These are phyloP conservation scores for Globisporangium iwayamae DNA, from an alignment of 352 stramenopile genomes.

Conservation along the genomic window DNA sequence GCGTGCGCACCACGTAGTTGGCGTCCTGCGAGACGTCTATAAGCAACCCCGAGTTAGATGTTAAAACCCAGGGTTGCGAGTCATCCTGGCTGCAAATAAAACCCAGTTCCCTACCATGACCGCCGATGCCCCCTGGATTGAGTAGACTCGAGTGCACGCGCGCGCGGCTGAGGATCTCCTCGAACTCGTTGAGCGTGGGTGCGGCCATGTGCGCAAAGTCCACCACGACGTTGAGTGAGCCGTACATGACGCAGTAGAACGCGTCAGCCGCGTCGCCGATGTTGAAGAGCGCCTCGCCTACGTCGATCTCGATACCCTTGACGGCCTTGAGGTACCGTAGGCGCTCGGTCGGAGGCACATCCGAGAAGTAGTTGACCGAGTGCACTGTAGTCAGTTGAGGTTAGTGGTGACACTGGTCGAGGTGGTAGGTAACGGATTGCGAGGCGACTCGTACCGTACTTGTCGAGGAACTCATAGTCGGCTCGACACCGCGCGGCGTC, in stretches of 20 bases:
- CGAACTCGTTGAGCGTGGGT: conserved; percentile 65
- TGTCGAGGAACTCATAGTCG: conserved; percentile 70
- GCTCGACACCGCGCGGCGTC: conserved; percentile 35
- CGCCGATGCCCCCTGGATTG: conserved; percentile 38
- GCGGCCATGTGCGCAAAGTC: conserved; percentile 65
- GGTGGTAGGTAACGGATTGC: neutral
- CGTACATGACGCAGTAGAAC: conserved; percentile 79
- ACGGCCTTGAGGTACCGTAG: conserved; percentile 57
- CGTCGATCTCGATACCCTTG: conserved; percentile 60
- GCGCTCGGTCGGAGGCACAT: conserved; percentile 47
- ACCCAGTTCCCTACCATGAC: conserved; percentile 22
- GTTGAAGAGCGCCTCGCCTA: conserved; percentile 62
- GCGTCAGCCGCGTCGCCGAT: conserved; percentile 66
- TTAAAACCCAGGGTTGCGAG: neutral
- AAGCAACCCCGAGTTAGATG: neutral
- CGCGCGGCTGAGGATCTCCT: conserved; percentile 67
- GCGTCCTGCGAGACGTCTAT: conserved; percentile 27
- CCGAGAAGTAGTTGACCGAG: conserved; percentile 59
- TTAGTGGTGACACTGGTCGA: neutral
- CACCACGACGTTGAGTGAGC: conserved; percentile 67
- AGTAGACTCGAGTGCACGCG: conserved; percentile 66
- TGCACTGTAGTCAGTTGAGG: conserved; percentile 30
- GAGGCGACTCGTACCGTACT: conserved; percentile 33
- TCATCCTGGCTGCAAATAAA: neutral
- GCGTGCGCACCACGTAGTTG: conserved; percentile 56